Conservation (phyloP, 352 stramenopile genomes). For the Globisporangium heterothallicum region DNA sequence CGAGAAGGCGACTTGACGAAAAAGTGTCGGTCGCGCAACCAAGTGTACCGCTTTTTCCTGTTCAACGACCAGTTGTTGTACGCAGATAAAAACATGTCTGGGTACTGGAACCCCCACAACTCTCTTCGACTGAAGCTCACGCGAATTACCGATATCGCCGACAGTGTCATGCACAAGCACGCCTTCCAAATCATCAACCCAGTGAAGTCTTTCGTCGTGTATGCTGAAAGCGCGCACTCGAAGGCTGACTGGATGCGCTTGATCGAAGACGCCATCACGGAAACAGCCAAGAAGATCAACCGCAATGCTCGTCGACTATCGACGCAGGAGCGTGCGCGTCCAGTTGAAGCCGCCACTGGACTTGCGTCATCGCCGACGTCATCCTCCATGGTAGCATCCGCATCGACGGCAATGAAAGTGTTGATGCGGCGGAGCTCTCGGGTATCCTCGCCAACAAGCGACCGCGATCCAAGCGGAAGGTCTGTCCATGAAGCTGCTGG, state of each 20-base stretch:
- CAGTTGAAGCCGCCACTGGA: not conserved
- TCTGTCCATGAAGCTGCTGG: not conserved
- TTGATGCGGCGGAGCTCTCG: constrained; percentile 52
- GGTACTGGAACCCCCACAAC: constrained; percentile 83
- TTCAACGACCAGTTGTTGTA: constrained; percentile 87
- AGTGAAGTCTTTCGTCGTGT: constrained; percentile 82
- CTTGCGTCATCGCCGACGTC: constrained; percentile 9
- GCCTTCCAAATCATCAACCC: constrained; percentile 85
- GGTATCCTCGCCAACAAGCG: constrained; percentile 24
- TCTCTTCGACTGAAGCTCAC: constrained; percentile 79
- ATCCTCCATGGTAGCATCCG: constrained; percentile 11
- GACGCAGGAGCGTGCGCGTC: constrained; percentile 14
- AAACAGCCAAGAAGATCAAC: constrained; percentile 75
- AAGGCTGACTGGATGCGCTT: constrained; percentile 83
- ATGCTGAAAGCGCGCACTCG: constrained; percentile 47
- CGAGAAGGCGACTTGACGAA: constrained; percentile 94
- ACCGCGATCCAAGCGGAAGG: not conserved
- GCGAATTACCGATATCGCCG: constrained; percentile 68
- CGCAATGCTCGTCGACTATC: constrained; percentile 63
- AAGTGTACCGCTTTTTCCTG: constrained; percentile 84
- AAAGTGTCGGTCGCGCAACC: constrained; percentile 86
- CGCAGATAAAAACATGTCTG: constrained; percentile 71
- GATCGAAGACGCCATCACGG: constrained; percentile 68
- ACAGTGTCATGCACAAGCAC: constrained; percentile 65
- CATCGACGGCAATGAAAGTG: constrained; percentile 36